phyloP scores from a whole-genome alignment of 2,329 filamentous ascomycete species.

The Bipolaris bicolor region DNA sequence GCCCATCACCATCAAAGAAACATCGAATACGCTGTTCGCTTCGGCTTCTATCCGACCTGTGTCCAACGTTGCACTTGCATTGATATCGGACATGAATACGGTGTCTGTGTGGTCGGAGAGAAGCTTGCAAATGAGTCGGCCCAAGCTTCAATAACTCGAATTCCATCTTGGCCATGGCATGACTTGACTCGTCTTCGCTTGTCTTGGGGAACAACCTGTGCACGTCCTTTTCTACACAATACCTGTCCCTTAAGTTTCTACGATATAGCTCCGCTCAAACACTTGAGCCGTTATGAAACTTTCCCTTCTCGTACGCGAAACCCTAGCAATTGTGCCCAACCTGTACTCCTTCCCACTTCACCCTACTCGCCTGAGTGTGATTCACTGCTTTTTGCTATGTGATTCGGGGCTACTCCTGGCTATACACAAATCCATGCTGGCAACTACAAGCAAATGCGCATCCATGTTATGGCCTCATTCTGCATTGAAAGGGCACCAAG shows the following conservation, averaged over 20 bases:
- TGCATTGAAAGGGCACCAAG: no score
- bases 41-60: neutral
- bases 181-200: neutral
- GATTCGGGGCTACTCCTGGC: no score
- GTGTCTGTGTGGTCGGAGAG: constrained; percentile 1
- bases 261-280: neutral
- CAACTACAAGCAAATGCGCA: no score
- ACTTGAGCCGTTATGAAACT: neutral
- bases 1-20: neutral
- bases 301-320: neutral
- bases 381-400: no score
- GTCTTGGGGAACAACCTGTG: neutral
- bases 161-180: neutral
- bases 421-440: no score
- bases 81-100: neutral
- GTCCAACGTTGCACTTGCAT: neutral
- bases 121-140: neutral
- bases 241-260: neutral
- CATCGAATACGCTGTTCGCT: neutral
- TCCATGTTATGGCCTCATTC: no score
- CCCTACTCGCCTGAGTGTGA: no score
- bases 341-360: neutral
- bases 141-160: neutral
- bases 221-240: neutral
- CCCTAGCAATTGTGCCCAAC: neutral